These are phyloP conservation scores for Cytospora piceae DNA, from an alignment of 2,329 filamentous ascomycete genomes.

Conservation along the genomic window DNA sequence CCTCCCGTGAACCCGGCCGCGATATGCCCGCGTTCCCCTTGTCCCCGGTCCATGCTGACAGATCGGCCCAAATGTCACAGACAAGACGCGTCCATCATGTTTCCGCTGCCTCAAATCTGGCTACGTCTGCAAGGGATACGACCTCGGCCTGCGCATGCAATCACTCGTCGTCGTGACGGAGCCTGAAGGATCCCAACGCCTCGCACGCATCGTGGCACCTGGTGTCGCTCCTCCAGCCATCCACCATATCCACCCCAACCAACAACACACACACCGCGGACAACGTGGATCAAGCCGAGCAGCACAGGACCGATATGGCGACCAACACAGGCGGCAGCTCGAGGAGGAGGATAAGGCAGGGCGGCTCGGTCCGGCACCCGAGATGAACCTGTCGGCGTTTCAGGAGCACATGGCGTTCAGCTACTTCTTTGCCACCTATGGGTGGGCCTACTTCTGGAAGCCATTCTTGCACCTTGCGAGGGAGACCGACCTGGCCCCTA, in stretches of 20 bases:
- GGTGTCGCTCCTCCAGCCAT: not conserved
- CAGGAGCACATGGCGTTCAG: constrained; percentile 36
- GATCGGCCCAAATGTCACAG: constrained; percentile 19
- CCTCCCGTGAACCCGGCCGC: not conserved
- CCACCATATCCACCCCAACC: not conserved
- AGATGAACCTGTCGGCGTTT: constrained; percentile 34
- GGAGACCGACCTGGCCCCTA: constrained; percentile 31
- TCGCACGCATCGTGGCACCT: constrained; percentile 31
- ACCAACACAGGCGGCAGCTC: not conserved
- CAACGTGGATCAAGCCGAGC: not conserved
- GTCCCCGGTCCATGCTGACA: not conserved
- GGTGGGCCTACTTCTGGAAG: constrained; percentile 39
- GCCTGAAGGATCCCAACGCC: constrained; percentile 33
- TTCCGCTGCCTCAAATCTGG: constrained; percentile 34
- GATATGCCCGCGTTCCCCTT: not conserved
- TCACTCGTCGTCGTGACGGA: constrained; percentile 34
- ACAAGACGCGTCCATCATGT: constrained; percentile 35
- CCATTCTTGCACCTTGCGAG: constrained; percentile 33
- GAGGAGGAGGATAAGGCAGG: not conserved
- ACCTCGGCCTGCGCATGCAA: constrained; percentile 36
- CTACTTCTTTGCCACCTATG: constrained; percentile 37
- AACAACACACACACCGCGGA: not conserved
- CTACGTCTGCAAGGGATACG: constrained; percentile 36
- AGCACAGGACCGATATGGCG: constrained; percentile 5
- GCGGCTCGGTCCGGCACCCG: constrained; percentile 18